Conservation (phyloP, 164 flowering plant genomes). For the Brasenia schreberi region DNA sequence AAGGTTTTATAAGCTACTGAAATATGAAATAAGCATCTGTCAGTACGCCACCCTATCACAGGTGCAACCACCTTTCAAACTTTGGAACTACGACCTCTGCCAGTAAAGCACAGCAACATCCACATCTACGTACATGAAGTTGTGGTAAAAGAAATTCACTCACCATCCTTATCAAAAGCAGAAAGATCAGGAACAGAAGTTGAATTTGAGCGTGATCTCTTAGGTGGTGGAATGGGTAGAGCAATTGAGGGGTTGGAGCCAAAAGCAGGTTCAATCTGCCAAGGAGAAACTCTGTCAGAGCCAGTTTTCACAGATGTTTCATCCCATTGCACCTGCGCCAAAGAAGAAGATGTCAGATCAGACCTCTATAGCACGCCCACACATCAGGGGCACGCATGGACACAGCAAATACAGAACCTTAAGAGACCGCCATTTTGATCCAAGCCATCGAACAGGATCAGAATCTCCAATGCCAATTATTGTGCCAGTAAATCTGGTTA, state of each 20-base stretch:
- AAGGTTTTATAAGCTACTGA: too few relatives aligned
- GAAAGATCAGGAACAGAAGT: slow-evolving; percentile 23
- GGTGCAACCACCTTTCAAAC: too few relatives aligned
- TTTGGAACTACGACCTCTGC: too few relatives aligned
- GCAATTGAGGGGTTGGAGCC: slow-evolving; percentile 1
- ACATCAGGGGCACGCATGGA: not conserved
- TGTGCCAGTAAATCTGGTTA: slow-evolving; percentile 29
- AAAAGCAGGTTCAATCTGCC: slow-evolving; percentile 31
- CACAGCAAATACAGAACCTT: slow-evolving; percentile 12
- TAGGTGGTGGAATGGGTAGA: slow-evolving; percentile 9
- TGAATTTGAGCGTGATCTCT: slow-evolving; percentile 18
- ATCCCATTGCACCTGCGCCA: slow-evolving; percentile 60
- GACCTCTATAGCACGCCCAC: not conserved
- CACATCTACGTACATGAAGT: too few relatives aligned
- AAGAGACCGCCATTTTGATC: slow-evolving; percentile 50
- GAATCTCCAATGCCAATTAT: slow-evolving; percentile 31
- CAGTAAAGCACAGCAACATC: too few relatives aligned
- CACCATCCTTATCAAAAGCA: slow-evolving; percentile 16
- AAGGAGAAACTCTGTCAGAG: slow-evolving; percentile 40
- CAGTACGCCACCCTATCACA: too few relatives aligned
- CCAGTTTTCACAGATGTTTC: slow-evolving; percentile 9
- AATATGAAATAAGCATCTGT: too few relatives aligned
- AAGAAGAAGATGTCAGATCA: not conserved
- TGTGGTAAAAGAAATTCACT: slow-evolving; percentile 7
- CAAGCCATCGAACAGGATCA: slow-evolving; percentile 38